phyloP scores from a whole-genome alignment of 148 eudicot species.

The Arbutus unedo region DNA sequence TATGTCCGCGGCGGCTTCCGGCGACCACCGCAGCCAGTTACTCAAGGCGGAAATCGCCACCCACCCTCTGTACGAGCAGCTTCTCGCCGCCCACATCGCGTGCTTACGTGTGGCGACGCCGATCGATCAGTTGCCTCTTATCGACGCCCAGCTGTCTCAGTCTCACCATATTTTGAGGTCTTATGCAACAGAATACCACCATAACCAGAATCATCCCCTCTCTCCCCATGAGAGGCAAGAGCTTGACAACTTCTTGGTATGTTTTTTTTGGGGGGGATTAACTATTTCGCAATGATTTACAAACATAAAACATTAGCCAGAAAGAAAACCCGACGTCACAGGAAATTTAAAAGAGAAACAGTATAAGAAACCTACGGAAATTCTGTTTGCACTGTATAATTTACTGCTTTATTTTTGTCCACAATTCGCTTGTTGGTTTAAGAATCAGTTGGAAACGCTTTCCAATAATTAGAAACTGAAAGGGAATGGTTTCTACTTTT shows the following conservation, averaged over 20 bases:
- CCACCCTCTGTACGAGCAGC: conserved; percentile 84
- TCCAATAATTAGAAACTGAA: neutral
- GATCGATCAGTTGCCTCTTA: conserved; percentile 77
- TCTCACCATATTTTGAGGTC: conserved; percentile 65
- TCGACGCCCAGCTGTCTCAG: conserved; percentile 76
- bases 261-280: neutral
- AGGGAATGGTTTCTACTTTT: neutral
- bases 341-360: no score
- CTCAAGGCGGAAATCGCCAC: conserved; percentile 67
- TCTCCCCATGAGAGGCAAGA: conserved; percentile 81
- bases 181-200: conserved; percentile 50
- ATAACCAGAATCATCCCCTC: conserved; percentile 33
- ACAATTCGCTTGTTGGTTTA: neutral
- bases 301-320: neutral
- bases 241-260: conserved; percentile 86
- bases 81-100: conserved; percentile 74
- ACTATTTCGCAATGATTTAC: neutral
- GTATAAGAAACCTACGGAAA: no score
- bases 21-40: conserved; percentile 32
- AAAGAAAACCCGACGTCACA: no score
- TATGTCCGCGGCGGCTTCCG: conserved; percentile 23
- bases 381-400: neutral
- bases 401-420: no score
- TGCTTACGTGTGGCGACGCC: conserved; percentile 93
- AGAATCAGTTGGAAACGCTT: neutral